Evolutionary conservation across 164 flowering plant species (phyloP).

Genomic region (Tinospora cordifolia): DNA sequence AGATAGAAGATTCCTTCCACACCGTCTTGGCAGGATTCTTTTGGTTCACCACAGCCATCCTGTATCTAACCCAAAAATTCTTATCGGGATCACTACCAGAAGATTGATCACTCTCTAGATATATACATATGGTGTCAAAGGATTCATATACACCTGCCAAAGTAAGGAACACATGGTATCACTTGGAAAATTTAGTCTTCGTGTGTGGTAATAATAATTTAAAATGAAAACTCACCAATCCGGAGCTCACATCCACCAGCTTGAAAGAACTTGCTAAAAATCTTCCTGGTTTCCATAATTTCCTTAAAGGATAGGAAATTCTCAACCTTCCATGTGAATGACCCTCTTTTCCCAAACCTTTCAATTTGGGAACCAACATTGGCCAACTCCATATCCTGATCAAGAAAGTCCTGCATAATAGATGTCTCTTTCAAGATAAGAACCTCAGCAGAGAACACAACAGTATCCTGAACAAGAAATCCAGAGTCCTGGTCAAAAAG

Average conservation of each 20-base stretch:
- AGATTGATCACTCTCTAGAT: slow-evolving; percentile 95
- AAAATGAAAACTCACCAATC: slow-evolving; percentile 53
- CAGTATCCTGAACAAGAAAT: slow-evolving; percentile 85
- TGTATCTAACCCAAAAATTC: slow-evolving; percentile 93
- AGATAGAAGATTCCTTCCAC: slow-evolving; percentile 96
- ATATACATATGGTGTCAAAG: slow-evolving; percentile 93
- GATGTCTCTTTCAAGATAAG: slow-evolving; percentile 91
- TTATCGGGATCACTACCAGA: slow-evolving; percentile 84
- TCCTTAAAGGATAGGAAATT: slow-evolving; percentile 92
- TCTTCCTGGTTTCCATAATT: slow-evolving; percentile 93
- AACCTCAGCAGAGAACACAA: slow-evolving; percentile 93
- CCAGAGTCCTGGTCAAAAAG: slow-evolving; percentile 98
- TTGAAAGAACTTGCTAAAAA: slow-evolving; percentile 94
- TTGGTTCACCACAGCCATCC: slow-evolving; percentile 91
- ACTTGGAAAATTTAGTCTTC: neutral
- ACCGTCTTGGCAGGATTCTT: slow-evolving; percentile 83
- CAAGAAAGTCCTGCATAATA: slow-evolving; percentile 54
- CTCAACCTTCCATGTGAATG: slow-evolving; percentile 97
- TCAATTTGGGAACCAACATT: slow-evolving; percentile 35
- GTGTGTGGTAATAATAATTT: neutral
- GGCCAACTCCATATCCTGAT: slow-evolving; percentile 36
- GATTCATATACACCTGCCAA: slow-evolving; percentile 87
- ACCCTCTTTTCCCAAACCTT: slow-evolving; percentile 42
- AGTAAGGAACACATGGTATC: slow-evolving; percentile 4
- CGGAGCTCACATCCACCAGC: slow-evolving; percentile 99